Base-by-base conservation (phyloP, 306 rosid species). In the Pachyrhizus erosus region DNA sequence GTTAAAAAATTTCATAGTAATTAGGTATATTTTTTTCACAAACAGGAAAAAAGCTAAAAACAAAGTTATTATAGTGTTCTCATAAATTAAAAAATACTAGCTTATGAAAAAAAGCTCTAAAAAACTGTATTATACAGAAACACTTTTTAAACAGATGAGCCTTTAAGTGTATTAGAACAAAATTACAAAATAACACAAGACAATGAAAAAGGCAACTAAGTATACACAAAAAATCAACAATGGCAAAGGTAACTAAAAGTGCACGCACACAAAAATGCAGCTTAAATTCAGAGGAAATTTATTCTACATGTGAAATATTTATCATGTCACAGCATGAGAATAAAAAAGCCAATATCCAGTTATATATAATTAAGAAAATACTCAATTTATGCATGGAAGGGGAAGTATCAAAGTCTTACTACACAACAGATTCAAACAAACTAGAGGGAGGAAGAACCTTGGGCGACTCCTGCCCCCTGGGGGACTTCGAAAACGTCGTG, bases 381-480 rank as follows among this genome's bases (percentile, higher is more conserved):
- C 70, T 43, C 24, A 31, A 40, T 39, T 49, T 64, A 27, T 64
- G 39, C 61, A 18, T 17, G 45, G 75, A 40, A 43, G 9, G 69
- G 51, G 11, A 79, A 21, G 1, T 48, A 48, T 54, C 24, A 60
- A 21, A 61, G 62, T 73, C 70, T 11, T 70, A 76, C 46, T 51
- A 61, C 24, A 42, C 13, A 55, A 64, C 67, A 70, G 27, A 29
- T 69, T 72, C 42, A 73, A 24, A 20, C 21, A 65, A 52, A 81
- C 48, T 27, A 76, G 54, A 72, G 81, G 64, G 27, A 78, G 77
- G 65, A 57, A 34, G 82, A 84, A 94, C 99, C 99, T 96, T 46
- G 93, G 91, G 78, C 91, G 93, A 80, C 84, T 89, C 82, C 93
- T 70, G 70, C 91, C 91, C 85, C 92, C 74, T 13, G 92, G 92